Percentiles rank a stretch among this genome's conserved stretches.
These are phyloP conservation scores for Vachellia collinsii DNA, from an alignment of 306 rosid genomes.

Conservation along the genomic window DNA sequence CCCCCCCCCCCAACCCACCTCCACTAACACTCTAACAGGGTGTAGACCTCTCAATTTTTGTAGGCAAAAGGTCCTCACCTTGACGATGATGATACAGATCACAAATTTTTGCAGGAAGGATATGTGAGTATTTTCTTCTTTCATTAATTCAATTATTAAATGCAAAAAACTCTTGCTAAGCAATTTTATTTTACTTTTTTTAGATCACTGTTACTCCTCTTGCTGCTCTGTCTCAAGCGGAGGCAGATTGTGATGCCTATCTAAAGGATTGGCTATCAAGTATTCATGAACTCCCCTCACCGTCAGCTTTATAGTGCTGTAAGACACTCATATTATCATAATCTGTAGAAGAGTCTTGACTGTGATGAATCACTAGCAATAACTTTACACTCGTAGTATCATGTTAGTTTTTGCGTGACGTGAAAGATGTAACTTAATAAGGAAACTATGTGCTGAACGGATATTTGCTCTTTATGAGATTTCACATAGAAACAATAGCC, in stretches of 20 bases:
- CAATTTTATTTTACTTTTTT: conserved; percentile 19
- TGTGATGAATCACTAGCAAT: conserved; percentile 25
- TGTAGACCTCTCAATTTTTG: conserved; percentile 39
- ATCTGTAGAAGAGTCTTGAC: conserved; percentile 26
- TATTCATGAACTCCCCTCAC: conserved; percentile 50
- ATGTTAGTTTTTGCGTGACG: conserved; percentile 18
- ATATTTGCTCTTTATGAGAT: conserved; percentile 6
- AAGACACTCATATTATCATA: conserved; percentile 37
- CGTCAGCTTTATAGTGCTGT: conserved; percentile 62
- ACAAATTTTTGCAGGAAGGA: conserved; percentile 68
- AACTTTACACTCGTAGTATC: conserved; percentile 12
- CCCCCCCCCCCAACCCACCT: no score
- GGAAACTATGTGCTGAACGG: background rate
- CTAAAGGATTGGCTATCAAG: conserved; percentile 72
- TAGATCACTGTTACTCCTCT: conserved; percentile 93
- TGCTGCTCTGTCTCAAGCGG: conserved; percentile 72
- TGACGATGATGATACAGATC: conserved; percentile 64
- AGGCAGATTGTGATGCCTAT: conserved; percentile 60
- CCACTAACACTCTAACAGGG: conserved; percentile 10
- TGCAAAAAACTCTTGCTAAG: conserved; percentile 6
- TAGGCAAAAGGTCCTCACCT: conserved; percentile 47
- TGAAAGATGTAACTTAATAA: background rate
- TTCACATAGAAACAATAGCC: background rate
- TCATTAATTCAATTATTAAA: conserved; percentile 13
- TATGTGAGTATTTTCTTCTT: conserved; percentile 56